Evolutionary conservation across 2,329 filamentous ascomycete genomes (phyloP).

Genomic region (Escovopsis sp.): DNA sequence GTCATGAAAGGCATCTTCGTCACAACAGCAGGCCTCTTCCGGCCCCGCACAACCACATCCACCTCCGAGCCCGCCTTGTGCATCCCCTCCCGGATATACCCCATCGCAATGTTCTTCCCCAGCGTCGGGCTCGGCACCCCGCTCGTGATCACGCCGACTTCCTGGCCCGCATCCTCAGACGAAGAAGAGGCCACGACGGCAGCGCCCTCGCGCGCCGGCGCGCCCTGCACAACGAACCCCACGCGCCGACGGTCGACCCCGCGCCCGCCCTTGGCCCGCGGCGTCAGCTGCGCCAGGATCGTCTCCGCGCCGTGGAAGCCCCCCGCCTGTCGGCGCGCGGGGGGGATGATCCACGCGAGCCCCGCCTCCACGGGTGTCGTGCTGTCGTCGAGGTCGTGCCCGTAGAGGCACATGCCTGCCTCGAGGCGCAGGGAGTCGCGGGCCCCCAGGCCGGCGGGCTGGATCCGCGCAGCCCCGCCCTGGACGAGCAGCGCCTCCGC

Average conservation of each 20-base stretch:
- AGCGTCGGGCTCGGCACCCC: conserved; percentile 80
- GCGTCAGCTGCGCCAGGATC: conserved; percentile 62
- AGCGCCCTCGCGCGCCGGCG: conserved; percentile 80
- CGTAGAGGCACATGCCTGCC: conserved; percentile 98
- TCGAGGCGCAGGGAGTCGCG: conserved; percentile 86
- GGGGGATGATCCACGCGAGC: conserved; percentile 68
- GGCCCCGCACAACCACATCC: conserved; percentile 61
- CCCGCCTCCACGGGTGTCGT: conserved; percentile 43
- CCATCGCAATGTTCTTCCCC: conserved; percentile 91
- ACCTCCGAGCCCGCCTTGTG: conserved; percentile 78
- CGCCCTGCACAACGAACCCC: conserved; percentile 68
- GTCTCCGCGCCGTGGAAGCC: conserved; percentile 75
- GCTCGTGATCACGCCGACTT: conserved; percentile 70
- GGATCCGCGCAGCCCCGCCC: conserved; percentile 46
- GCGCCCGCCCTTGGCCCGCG: conserved; percentile 53
- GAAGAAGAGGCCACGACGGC: conserved; percentile 47
- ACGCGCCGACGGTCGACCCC: conserved; percentile 61
- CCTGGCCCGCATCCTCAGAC: conserved; percentile 41
- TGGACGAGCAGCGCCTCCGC: conserved; percentile 54
- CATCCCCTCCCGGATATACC: conserved; percentile 64
- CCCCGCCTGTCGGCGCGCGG: conserved; percentile 41
- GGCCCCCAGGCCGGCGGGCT: conserved; percentile 76
- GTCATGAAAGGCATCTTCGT: conserved; percentile 82
- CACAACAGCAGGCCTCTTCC: conserved; percentile 57
- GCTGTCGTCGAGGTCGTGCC: conserved; percentile 84